Conservation (phyloP, 2,329 filamentous ascomycete species). For the Pestalotiopsis sp. region DNA sequence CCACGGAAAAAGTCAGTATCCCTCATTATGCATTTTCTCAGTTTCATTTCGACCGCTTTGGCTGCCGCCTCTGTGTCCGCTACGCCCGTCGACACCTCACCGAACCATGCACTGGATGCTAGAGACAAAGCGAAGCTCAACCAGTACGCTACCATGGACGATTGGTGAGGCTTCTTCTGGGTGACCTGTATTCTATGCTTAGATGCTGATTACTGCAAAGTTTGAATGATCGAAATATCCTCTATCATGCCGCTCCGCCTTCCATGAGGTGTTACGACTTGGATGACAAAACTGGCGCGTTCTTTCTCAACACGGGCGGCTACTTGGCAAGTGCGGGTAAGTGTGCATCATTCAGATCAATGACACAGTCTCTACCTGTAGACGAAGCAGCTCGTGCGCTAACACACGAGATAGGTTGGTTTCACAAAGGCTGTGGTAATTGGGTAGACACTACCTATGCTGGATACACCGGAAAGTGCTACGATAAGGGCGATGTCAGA, state of each 20-base stretch:
- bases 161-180: neutral
- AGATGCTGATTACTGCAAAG: neutral
- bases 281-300: neutral
- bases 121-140: constrained; percentile 2
- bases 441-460: too few species aligned
- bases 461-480: too few species aligned
- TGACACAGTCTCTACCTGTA: too few species aligned
- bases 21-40: too few species aligned
- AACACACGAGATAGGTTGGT: too few species aligned
- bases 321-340: neutral
- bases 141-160: constrained; percentile 2
- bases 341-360: neutral
- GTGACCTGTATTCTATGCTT: too few species aligned
- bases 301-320: neutral
- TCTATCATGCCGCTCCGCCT: neutral
- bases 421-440: too few species aligned
- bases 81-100: neutral
- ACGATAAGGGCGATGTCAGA: too few species aligned
- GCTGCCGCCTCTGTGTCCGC: neutral
- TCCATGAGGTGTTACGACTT: neutral
- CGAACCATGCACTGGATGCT: neutral
- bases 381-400: too few species aligned
- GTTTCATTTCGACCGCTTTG: neutral
- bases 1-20: too few species aligned
- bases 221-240: neutral